Conservation (phyloP, 164 flowering plant species). For the Stephania cephalantha region DNA sequence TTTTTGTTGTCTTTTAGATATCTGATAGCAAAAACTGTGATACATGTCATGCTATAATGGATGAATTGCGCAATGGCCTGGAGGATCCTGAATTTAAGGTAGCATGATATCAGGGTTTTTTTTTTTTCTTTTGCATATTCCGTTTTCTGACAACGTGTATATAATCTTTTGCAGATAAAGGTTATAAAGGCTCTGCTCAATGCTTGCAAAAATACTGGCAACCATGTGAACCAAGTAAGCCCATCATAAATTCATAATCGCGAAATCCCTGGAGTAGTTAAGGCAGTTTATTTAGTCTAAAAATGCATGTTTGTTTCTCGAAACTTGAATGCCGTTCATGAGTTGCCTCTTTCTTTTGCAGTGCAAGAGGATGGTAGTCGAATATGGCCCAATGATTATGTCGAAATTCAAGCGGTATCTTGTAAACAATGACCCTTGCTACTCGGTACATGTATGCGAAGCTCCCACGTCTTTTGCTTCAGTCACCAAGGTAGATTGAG, state of each 20-base stretch:
- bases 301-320: too few species aligned
- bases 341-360: constrained; percentile 6
- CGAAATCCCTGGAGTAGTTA: too few species aligned
- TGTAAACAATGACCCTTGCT: constrained; percentile 17
- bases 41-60: constrained; percentile 13
- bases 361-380: constrained; percentile 23
- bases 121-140: too few species aligned
- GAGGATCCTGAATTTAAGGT: constrained; percentile 20
- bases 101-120: neutral
- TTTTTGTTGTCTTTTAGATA: neutral
- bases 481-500: neutral
- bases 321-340: too few species aligned
- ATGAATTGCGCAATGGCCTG: constrained; percentile 9
- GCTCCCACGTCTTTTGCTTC: neutral
- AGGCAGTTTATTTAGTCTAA: too few species aligned
- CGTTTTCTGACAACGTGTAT: neutral
- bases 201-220: constrained; percentile 17
- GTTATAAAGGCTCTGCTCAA: constrained; percentile 13
- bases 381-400: constrained; percentile 19
- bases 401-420: constrained; percentile 17
- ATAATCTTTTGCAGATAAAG: constrained; percentile 13
- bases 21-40: constrained; percentile 13
- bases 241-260: neutral
- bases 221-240: constrained; percentile 18
- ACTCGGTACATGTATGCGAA: constrained; percentile 15